phyloP scores from a whole-genome alignment of 2,329 filamentous ascomycete species.

The Anthostomella pinea region DNA sequence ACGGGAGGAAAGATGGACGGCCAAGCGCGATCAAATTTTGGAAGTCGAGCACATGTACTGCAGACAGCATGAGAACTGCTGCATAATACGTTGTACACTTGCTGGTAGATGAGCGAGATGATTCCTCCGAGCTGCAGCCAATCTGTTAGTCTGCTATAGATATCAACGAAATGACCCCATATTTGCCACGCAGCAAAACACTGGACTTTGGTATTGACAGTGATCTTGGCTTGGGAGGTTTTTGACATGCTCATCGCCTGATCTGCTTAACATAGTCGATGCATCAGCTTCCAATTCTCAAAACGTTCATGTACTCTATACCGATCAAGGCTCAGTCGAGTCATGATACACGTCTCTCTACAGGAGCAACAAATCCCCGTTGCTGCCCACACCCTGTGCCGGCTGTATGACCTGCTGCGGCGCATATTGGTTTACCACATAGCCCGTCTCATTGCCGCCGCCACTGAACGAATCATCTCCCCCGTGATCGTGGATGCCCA shows the following conservation, averaged over 20 bases:
- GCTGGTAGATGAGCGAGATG: constrained; percentile 6
- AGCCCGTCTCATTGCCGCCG: constrained; percentile 51
- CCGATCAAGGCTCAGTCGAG: neutral
- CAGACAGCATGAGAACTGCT: constrained; percentile 13
- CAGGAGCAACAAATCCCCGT: constrained; percentile 69
- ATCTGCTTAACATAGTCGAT: too few relatives aligned
- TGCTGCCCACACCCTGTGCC: constrained; percentile 59
- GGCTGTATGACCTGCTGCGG: constrained; percentile 74
- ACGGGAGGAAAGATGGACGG: too few relatives aligned
- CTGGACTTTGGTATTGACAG: too few relatives aligned
- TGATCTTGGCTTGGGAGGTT: too few relatives aligned
- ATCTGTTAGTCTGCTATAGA: too few relatives aligned
- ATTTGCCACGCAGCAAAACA: too few relatives aligned
- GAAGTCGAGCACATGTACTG: constrained; percentile 16
- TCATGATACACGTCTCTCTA: constrained; percentile 32
- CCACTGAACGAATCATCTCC: constrained; percentile 58
- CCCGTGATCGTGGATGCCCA: constrained; percentile 67
- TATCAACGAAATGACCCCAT: constrained; percentile 5
- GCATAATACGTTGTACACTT: constrained; percentile 11
- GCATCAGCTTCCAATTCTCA: too few relatives aligned
- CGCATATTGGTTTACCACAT: constrained; percentile 79
- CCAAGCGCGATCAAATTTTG: constrained; percentile 18
- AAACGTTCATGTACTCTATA: neutral
- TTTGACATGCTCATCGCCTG: too few relatives aligned
- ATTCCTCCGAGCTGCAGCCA: constrained; percentile 16